Base-by-base conservation (phyloP, 2,329 filamentous ascomycete species). In the Botryotinia calthae region DNA sequence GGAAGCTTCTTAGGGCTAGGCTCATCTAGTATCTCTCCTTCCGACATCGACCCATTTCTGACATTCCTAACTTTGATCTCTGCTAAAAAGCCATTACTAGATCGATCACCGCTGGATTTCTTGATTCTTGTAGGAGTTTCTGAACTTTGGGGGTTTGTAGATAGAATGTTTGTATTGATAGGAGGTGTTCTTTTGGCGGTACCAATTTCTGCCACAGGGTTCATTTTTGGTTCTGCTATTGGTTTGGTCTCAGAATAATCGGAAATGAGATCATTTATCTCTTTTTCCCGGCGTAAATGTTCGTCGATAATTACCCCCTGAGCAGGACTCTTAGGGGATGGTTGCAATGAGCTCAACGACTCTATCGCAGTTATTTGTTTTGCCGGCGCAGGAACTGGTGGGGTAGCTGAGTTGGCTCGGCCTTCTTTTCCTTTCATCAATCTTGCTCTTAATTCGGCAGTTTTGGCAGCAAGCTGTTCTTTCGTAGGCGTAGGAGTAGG, bases 1-100 rank as follows among this genome's bases (percentile, higher is more conserved):
- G 61, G 56, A 62, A 73, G 40, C 67, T 73, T 76, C 71, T 66
- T 73, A 14, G 75, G 72, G 51, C 72, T 71, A 64, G 73, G 58
- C 54, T 80, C 78, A 76, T 81, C 80, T 58, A 79, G 40, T 73
- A 81, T 80, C 72, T 81, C 80, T n/a, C 80, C 79, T 40, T 77
- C 75, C 73, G 75, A 79, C 44, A 74, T 73, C 18, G 78, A 77
- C 51, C 73, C 76, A 74, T 76, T 75, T 63, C 75, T 78, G 22
- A 67, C 59, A 74, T 74, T 75, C 62, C 72, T 74, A 34, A 65
- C 74, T 51, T 61, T 70, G 56, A 61, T 44, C 44, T 76, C 75
- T 48, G 61, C 72, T 46, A 71, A 72, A 16, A 61, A 28, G 42
- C 59, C 58, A 69, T 73, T 75, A 9, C n/a, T 58, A 64, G 42